A percentile compares a stretch with the other conserved stretches of the same genome.
Evolutionary conservation across 148 eudicot genomes (phyloP).

Genomic region (Amaranthus palmeri): DNA sequence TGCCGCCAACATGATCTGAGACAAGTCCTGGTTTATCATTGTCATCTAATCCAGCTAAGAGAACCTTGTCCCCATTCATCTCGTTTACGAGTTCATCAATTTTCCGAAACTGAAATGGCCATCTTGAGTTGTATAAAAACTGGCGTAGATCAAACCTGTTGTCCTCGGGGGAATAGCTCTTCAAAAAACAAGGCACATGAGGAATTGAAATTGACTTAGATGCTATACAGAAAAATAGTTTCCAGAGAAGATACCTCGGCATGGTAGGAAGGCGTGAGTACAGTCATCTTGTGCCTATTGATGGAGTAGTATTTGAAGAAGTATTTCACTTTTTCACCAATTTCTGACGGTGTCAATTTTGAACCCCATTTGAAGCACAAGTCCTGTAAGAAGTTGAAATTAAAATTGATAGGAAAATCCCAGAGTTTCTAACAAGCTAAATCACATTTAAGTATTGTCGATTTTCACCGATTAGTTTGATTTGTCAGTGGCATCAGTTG

Average conservation of each 20-base stretch:
- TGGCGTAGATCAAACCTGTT: slow-evolving; percentile 93
- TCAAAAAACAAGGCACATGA: slow-evolving; percentile 12
- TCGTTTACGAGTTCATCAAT: slow-evolving; percentile 74
- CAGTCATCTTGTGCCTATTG: slow-evolving; percentile 96
- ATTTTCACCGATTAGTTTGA: too few species aligned
- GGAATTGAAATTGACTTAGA: neutral
- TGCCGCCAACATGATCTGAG: slow-evolving; percentile 46
- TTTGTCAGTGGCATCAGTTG: too few species aligned
- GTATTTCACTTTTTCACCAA: slow-evolving; percentile 84
- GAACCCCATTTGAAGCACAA: slow-evolving; percentile 90
- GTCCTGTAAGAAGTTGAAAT: slow-evolving; percentile 39
- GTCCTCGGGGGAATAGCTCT: slow-evolving; percentile 98
- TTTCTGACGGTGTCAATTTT: slow-evolving; percentile 65
- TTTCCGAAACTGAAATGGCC: slow-evolving; percentile 90
- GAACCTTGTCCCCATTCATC: slow-evolving; percentile 42
- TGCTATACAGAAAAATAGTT: neutral
- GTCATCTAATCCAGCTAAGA: slow-evolving; percentile 26
- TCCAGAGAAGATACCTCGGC: slow-evolving; percentile 59
- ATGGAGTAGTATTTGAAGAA: slow-evolving; percentile 96
- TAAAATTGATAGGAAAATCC: neutral
- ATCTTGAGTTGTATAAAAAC: slow-evolving; percentile 81
- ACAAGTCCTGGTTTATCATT: slow-evolving; percentile 24
- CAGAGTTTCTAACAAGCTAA: neutral
- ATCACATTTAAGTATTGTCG: neutral
- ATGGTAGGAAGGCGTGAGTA: slow-evolving; percentile 88